Percentiles rank a stretch among this genome's conserved stretches.
Evolutionary conservation across 2,329 filamentous ascomycete species (phyloP).

Genomic region (Zarea fungicola): DNA sequence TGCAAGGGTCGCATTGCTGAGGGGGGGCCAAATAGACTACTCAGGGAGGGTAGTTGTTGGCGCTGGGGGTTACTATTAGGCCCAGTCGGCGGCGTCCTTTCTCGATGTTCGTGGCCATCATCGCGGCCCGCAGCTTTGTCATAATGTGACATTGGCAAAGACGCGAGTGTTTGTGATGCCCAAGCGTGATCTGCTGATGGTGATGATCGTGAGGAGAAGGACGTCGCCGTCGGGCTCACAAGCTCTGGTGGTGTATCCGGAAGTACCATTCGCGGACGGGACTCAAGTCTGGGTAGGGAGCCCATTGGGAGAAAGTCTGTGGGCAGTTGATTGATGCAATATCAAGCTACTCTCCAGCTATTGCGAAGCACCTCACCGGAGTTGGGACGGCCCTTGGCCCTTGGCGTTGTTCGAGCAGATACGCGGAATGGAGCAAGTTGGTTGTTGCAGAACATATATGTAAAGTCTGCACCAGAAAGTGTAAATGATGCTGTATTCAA

Average conservation of each 20-base stretch:
- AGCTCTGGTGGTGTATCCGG: constrained; percentile 52
- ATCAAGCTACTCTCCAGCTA: background rate
- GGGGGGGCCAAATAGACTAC: constrained; percentile 50
- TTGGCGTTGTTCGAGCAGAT: too few relatives aligned
- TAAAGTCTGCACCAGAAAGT: too few relatives aligned
- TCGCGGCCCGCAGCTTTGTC: constrained; percentile 41
- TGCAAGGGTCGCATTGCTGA: constrained; percentile 38
- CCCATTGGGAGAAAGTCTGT: constrained; percentile 45
- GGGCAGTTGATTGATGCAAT: background rate
- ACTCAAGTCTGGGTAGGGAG: constrained; percentile 46
- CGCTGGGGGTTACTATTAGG: constrained; percentile 26
- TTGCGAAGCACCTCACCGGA: background rate
- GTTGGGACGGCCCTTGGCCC: background rate
- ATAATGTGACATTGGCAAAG: constrained; percentile 56
- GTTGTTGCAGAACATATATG: background rate
- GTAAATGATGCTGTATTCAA: background rate
- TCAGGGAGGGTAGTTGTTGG: constrained; percentile 51
- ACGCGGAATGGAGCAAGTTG: too few relatives aligned
- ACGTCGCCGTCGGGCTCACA: constrained; percentile 46
- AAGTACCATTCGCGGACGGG: constrained; percentile 44
- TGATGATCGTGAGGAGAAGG: constrained; percentile 40
- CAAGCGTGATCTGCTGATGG: constrained; percentile 32
- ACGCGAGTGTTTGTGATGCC: constrained; percentile 32
- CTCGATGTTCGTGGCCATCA: constrained; percentile 26
- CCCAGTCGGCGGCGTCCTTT: constrained; percentile 13